Evolutionary conservation across 2,329 filamentous ascomycete genomes (phyloP).

Genomic region (Rosellinia necatrix): DNA sequence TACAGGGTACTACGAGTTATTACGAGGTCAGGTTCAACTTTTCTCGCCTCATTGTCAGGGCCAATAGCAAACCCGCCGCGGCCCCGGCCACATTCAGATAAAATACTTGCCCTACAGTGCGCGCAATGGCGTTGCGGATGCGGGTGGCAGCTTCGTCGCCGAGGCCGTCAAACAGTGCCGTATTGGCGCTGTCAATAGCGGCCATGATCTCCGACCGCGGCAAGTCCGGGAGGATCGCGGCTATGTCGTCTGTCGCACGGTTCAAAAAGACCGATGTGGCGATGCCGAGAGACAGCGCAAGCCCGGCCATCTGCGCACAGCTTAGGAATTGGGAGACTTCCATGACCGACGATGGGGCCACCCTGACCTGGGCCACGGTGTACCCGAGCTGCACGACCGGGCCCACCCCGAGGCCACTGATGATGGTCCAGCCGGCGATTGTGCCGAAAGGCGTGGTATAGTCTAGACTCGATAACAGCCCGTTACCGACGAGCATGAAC

Average conservation of each 20-base stretch:
- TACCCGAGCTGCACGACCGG: constrained; percentile 18
- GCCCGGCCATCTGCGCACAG: constrained; percentile 25
- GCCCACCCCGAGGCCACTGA: constrained; percentile 15
- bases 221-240: constrained; percentile 2
- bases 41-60: constrained; percentile 6
- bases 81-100: constrained; percentile 20
- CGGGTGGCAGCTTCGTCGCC: not conserved
- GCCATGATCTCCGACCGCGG: constrained; percentile 7
- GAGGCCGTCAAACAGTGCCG: not conserved
- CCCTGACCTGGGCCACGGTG: constrained; percentile 22
- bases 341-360: not conserved
- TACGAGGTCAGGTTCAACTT: not conserved
- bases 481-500: constrained; percentile 11
- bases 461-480: constrained; percentile 10
- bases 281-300: constrained; percentile 22
- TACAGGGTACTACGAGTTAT: too few relatives aligned
- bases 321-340: constrained; percentile 14
- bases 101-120: constrained; percentile 10
- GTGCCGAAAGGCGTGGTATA: constrained; percentile 9
- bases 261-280: constrained; percentile 26
- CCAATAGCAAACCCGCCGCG: constrained; percentile 2
- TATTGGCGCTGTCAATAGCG: constrained; percentile 8
- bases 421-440: constrained; percentile 16
- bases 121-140: constrained; percentile 2
- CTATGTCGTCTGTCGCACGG: constrained; percentile 16